A percentile compares a stretch with the other conserved stretches of the same genome.
Conservation (phyloP, 116 monocot genomes). For the Papilionanthe hybrid region DNA sequence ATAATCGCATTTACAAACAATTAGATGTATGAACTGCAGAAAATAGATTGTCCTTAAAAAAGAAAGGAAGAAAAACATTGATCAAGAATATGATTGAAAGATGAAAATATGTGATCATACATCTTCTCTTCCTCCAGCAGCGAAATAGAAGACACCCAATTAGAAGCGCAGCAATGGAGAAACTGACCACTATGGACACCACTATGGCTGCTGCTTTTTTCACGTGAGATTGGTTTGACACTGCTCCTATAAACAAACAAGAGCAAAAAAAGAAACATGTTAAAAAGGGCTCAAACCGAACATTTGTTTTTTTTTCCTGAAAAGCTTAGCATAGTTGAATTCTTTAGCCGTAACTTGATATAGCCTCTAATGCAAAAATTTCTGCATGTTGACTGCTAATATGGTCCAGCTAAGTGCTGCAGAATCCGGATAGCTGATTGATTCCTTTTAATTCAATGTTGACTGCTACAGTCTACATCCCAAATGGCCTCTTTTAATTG, state of each 20-base stretch:
- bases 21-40: background rate
- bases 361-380: too few relatives aligned
- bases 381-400: too few relatives aligned
- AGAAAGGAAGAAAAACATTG: background rate
- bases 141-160: background rate
- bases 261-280: background rate
- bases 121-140: background rate
- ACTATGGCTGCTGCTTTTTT: background rate
- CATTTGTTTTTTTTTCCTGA: too few relatives aligned
- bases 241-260: background rate
- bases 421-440: too few relatives aligned
- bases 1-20: too few relatives aligned
- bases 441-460: too few relatives aligned
- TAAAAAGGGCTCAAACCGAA: background rate
- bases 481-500: too few relatives aligned
- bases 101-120: background rate
- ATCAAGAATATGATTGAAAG: background rate
- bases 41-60: background rate
- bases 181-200: background rate
- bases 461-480: too few relatives aligned
- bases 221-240: too few relatives aligned
- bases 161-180: background rate
- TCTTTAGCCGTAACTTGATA: too few relatives aligned
- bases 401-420: too few relatives aligned
- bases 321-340: too few relatives aligned